Evolutionary conservation across 2,329 filamentous ascomycete species (phyloP), one percentile per base, ranked within the genome.

Genomic region (Aspergillus clavatus): DNA sequence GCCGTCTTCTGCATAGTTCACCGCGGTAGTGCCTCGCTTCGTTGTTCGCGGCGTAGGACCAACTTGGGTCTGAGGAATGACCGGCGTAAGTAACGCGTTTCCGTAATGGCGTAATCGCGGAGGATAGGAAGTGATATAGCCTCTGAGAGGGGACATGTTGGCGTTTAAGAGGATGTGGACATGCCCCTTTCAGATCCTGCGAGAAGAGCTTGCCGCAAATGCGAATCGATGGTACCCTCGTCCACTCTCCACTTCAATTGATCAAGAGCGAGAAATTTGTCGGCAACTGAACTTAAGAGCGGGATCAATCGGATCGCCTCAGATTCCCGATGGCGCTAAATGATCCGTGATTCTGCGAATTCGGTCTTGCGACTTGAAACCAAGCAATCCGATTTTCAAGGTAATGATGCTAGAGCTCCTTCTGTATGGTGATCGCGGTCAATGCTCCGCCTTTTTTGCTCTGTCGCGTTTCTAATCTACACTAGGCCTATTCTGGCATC

Each of bases 1-100:
- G 38, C 90, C 90, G 66, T 97, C 91, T 66, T 98, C 93, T 19
- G 93, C 91, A 64, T 98, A 98, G 72, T 96, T 98, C 71, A 97
- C 93, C 52, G 91, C 87, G 26, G 88, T 93, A 2, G 93, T 97
- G 46, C 93, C 93, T 69, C 93, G 86, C 74, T 98, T 97, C 7
- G 93, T 97, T n/a, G 87, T 95, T 64, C 91, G 82, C 58, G 87
- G 79, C 48, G 80, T 73, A 29, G 84, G 80, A 19, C 82, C 83
- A 46, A 76, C 75, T 55, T 83, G 78, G 51, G 82, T 83, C 44
- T 79, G 79, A 52, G 86, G 87, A 50, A 91, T 80, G 51, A 93
- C 83, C 27, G 91, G 90, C 19, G 87, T 88, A 50, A 96, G 80
- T 44, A 97, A 82, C 28, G 91, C 88, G 73, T 97, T 97, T 67